Percentiles rank a stretch among this genome's conserved stretches.
Conservation (phyloP, 768 basidiomycete genomes). For the Cyathus striatus region DNA sequence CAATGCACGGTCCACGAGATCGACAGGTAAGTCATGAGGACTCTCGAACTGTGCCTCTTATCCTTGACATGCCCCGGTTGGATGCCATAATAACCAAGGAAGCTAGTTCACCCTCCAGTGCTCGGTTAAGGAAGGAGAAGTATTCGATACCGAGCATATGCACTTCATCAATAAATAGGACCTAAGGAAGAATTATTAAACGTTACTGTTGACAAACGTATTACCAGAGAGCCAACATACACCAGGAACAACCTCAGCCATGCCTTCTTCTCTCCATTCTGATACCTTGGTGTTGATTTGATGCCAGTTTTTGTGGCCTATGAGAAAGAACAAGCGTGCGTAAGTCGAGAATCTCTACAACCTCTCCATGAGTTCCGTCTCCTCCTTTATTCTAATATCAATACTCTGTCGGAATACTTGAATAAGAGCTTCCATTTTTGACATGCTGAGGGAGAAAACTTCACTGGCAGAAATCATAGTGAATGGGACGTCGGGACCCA, state of each 20-base stretch:
- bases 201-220: no score
- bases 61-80: conserved; percentile 91
- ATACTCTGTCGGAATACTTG: conserved; percentile 96
- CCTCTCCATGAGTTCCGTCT: conserved; percentile 87
- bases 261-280: conserved; percentile 98
- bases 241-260: conserved; percentile 95
- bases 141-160: conserved; percentile 99
- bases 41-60: conserved; percentile 93
- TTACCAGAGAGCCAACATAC: conserved; percentile 60
- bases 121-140: conserved; percentile 97
- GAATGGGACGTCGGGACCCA: conserved; percentile 94
- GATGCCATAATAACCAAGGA: conserved; percentile 98
- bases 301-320: not conserved
- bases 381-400: conserved; percentile 95
- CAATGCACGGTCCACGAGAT: conserved; percentile 90
- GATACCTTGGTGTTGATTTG: conserved; percentile 97
- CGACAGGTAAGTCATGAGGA: conserved; percentile 93
- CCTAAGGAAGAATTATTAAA: conserved; percentile 37
- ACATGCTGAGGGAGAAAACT: conserved; percentile 97
- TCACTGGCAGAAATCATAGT: conserved; percentile 98
- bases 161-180: conserved; percentile 98
- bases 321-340: not conserved
- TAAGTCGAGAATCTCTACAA: not conserved
- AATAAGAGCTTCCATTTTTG: conserved; percentile 95
- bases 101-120: conserved; percentile 88